Evolutionary conservation across 2,329 filamentous ascomycete genomes (phyloP).

Genomic region (Alternaria solani): DNA sequence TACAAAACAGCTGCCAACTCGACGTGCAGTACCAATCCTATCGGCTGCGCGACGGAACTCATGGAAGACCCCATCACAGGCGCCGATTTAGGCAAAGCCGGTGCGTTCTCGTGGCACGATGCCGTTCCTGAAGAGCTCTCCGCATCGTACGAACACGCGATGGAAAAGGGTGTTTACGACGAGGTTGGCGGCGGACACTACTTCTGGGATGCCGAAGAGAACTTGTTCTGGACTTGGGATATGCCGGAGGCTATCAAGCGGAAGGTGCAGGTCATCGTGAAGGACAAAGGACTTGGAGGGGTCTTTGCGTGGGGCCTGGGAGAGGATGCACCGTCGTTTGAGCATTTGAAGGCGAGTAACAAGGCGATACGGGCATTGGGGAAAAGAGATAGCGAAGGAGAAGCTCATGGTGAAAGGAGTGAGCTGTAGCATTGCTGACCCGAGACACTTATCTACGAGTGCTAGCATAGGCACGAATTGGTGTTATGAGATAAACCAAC

Average conservation of each 20-base stretch:
- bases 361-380: slow-evolving; percentile 6
- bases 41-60: slow-evolving; percentile 67
- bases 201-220: slow-evolving; percentile 68
- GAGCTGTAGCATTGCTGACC: slow-evolving; percentile 10
- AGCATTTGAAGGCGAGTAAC: slow-evolving; percentile 51
- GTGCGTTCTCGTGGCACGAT: slow-evolving; percentile 61
- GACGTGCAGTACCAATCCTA: slow-evolving; percentile 57
- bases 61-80: slow-evolving; percentile 69
- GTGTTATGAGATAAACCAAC: not conserved
- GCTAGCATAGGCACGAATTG: not conserved
- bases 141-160: slow-evolving; percentile 65
- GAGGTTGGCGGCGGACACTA: slow-evolving; percentile 68
- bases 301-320: slow-evolving; percentile 79
- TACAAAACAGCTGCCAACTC: slow-evolving; percentile 61
- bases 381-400: too few species aligned
- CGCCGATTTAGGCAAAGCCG: slow-evolving; percentile 65
- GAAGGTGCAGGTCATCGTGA: slow-evolving; percentile 69
- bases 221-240: slow-evolving; percentile 78
- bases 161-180: slow-evolving; percentile 64
- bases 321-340: slow-evolving; percentile 62
- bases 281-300: slow-evolving; percentile 66
- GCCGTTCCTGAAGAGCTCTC: slow-evolving; percentile 53
- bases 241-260: slow-evolving; percentile 65
- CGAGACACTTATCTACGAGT: not conserved
- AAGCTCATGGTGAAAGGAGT: slow-evolving; percentile 1